phyloP scores from a whole-genome alignment of 306 rosid genomes.

The Clitoria ternatea region DNA sequence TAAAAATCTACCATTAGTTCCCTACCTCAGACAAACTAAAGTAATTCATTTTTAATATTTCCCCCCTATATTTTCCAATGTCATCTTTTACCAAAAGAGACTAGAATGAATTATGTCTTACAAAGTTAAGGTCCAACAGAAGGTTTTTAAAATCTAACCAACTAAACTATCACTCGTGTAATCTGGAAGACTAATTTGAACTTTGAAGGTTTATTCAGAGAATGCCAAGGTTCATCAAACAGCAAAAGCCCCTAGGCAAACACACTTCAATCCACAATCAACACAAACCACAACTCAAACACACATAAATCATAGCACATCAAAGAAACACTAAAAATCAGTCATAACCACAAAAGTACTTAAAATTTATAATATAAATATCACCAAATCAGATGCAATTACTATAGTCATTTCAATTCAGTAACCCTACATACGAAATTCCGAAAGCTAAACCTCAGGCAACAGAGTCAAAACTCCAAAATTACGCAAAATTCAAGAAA shows the following conservation, averaged over 20 bases:
- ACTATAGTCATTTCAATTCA: neutral
- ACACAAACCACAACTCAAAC: neutral
- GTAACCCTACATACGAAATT: slow-evolving; percentile 16
- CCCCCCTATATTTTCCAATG: too few species aligned
- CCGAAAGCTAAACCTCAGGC: neutral
- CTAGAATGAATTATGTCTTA: too few species aligned
- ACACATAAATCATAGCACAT: neutral
- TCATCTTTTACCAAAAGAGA: too few species aligned
- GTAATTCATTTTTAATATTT: too few species aligned
- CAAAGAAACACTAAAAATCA: neutral
- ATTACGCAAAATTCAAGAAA: neutral
- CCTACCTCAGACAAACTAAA: too few species aligned
- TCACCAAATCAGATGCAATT: slow-evolving; percentile 3
- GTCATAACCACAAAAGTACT: neutral
- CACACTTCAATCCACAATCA: neutral
- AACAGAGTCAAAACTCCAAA: neutral
- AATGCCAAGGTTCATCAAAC: neutral
- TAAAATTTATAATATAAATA: neutral
- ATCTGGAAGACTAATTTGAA: too few species aligned
- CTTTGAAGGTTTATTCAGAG: too few species aligned
- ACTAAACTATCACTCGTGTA: too few species aligned
- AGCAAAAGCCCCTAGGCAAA: neutral
- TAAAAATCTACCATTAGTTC: too few species aligned
- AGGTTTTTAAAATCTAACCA: too few species aligned
- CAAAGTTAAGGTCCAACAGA: too few species aligned